phyloP scores from a whole-genome alignment of 2,329 filamentous ascomycete species.

The Penicillium crustosum region DNA sequence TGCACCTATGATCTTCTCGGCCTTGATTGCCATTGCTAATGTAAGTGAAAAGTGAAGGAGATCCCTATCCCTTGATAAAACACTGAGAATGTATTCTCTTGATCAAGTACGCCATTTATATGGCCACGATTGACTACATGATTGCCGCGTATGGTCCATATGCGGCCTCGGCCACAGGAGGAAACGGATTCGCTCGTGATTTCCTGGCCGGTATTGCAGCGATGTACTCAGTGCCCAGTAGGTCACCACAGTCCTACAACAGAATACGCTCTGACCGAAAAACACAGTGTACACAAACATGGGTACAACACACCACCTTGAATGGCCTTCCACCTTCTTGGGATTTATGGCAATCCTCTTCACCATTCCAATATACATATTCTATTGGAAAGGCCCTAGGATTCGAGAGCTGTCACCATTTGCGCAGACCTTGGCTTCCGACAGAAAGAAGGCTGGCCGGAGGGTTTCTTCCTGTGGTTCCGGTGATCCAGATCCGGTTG shows the following conservation, averaged over 20 bases:
- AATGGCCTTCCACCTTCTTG: conserved; percentile 61
- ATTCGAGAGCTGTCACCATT: conserved; percentile 62
- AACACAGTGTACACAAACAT: conserved; percentile 50
- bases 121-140: conserved; percentile 68
- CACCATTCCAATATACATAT: conserved; percentile 62
- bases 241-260: conserved; percentile 19
- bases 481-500: conserved; percentile 26
- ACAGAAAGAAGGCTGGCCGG: conserved; percentile 31
- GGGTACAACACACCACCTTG: conserved; percentile 50
- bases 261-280: not conserved
- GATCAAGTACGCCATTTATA: conserved; percentile 52
- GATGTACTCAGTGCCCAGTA: conserved; percentile 56
- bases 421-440: conserved; percentile 59
- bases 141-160: conserved; percentile 65
- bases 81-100: not conserved
- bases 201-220: conserved; percentile 63
- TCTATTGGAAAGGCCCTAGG: conserved; percentile 62
- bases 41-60: conserved; percentile 33
- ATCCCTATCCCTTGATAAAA: not conserved
- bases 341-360: conserved; percentile 61
- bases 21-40: conserved; percentile 63
- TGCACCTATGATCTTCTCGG: conserved; percentile 59
- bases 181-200: conserved; percentile 64
- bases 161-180: conserved; percentile 64
- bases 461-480: conserved; percentile 28